Percentiles rank a stretch among this genome's conserved stretches.
Conservation (phyloP, 805 yeast genomes). For the Kuraishia ogatae region DNA sequence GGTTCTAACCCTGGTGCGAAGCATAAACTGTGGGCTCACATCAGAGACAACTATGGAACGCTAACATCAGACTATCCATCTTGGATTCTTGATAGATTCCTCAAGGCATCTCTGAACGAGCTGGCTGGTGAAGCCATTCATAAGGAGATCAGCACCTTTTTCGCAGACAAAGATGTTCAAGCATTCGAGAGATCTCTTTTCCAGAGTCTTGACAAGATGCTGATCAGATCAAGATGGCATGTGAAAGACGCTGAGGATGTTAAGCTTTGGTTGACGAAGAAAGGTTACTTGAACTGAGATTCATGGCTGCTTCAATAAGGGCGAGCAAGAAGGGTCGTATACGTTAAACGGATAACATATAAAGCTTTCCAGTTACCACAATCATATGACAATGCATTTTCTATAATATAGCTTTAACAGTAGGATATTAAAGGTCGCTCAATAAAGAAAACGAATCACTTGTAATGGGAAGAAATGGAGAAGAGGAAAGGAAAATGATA, state of each 20-base stretch:
- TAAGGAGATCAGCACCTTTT: conserved; percentile 32
- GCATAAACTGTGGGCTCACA: conserved; percentile 37
- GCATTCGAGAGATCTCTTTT: conserved; percentile 51
- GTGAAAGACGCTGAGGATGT: conserved; percentile 34
- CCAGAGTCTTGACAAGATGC: conserved; percentile 49
- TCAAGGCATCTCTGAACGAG: conserved; percentile 24
- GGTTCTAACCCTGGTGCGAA: conserved; percentile 37
- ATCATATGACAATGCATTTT: neutral
- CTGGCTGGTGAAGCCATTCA: conserved; percentile 26
- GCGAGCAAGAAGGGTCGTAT: too few relatives aligned
- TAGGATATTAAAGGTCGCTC: neutral
- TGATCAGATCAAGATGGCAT: conserved; percentile 42
- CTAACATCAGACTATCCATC: conserved; percentile 31
- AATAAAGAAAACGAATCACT: neutral
- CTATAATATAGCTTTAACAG: too few relatives aligned
- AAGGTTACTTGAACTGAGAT: neutral
- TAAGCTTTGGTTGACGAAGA: conserved; percentile 28
- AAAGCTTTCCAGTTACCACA: neutral
- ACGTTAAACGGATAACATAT: too few relatives aligned
- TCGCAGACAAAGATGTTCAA: conserved; percentile 33
- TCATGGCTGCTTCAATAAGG: too few relatives aligned
- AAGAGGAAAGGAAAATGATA: neutral
- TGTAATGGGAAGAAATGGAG: neutral
- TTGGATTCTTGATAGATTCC: conserved; percentile 25
- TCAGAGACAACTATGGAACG: conserved; percentile 36